phyloP scores from a whole-genome alignment of 805 yeast genomes.

The Candida methanosorbosa region DNA sequence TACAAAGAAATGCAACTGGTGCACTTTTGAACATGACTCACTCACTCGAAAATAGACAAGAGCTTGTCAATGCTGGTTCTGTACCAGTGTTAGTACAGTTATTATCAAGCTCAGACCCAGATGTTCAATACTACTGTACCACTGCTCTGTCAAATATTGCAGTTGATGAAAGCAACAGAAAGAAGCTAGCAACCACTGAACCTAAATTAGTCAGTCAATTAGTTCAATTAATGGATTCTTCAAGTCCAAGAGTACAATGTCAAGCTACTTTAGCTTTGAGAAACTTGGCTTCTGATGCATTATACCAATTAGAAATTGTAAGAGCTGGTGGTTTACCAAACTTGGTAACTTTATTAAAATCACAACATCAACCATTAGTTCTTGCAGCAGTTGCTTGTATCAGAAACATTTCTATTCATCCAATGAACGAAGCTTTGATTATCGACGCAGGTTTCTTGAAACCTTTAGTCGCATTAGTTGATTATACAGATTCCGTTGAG shows the following conservation, averaged over 20 bases:
- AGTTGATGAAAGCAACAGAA: conserved; percentile 87
- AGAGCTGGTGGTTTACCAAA: conserved; percentile 94
- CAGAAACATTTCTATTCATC: conserved; percentile 93
- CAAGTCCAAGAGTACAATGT: conserved; percentile 92
- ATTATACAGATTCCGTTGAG: conserved; percentile 84
- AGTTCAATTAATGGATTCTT: conserved; percentile 86
- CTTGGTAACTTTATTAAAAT: conserved; percentile 80
- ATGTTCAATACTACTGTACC: conserved; percentile 97
- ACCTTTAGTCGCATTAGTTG: conserved; percentile 80
- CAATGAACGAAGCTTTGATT: conserved; percentile 88
- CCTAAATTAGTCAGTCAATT: conserved; percentile 84
- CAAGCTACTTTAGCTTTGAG: conserved; percentile 96
- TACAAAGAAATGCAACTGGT: conserved; percentile 98
- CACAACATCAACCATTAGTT: conserved; percentile 84
- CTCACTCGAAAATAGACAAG: conserved; percentile 91
- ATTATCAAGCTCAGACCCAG: conserved; percentile 81
- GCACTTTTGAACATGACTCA: conserved; percentile 98
- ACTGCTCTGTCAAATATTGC: conserved; percentile 96
- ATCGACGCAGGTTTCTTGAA: conserved; percentile 94
- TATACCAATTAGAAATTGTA: conserved; percentile 92
- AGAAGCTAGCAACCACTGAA: conserved; percentile 82
- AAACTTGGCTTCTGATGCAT: conserved; percentile 91
- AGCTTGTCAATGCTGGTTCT: conserved; percentile 95
- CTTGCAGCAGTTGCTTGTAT: conserved; percentile 98
- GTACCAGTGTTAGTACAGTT: conserved; percentile 91